Conservation (phyloP, 2,329 filamentous ascomycete species). For the Myriosclerotinia duriaeana region DNA sequence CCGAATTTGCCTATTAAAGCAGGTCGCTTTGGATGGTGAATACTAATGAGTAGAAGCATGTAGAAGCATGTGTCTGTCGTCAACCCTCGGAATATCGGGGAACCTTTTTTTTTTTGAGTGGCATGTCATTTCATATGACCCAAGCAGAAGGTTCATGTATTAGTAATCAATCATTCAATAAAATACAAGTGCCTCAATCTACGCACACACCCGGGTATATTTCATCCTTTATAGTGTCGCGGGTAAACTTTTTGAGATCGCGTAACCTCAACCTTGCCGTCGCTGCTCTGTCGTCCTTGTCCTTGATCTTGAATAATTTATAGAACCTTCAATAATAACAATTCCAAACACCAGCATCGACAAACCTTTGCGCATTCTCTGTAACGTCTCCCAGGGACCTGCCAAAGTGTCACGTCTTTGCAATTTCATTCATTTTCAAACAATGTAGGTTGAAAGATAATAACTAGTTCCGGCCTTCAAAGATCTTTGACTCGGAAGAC, state of each 20-base stretch:
- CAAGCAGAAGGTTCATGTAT: neutral
- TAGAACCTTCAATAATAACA: slow-evolving; percentile 9
- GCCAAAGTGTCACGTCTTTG: slow-evolving; percentile 40
- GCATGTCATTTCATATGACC: slow-evolving; percentile 6
- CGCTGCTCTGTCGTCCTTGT: slow-evolving; percentile 11
- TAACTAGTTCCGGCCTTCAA: slow-evolving; percentile 18
- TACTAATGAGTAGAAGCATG: too few relatives aligned
- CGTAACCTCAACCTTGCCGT: slow-evolving; percentile 26
- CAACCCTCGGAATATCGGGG: slow-evolving; percentile 12
- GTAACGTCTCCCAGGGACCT: slow-evolving; percentile 37
- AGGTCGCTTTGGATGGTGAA: neutral
- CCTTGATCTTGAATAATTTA: slow-evolving; percentile 21
- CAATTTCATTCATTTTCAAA: slow-evolving; percentile 36
- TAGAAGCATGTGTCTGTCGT: neutral
- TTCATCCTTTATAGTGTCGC: slow-evolving; percentile 27
- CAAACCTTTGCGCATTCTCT: slow-evolving; percentile 40
- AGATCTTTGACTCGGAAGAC: slow-evolving; percentile 5
- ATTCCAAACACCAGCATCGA: slow-evolving; percentile 33
- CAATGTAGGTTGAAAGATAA: slow-evolving; percentile 32
- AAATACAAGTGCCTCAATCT: slow-evolving; percentile 13
- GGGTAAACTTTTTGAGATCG: slow-evolving; percentile 7
- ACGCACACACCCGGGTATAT: slow-evolving; percentile 15
- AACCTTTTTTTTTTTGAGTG: neutral
- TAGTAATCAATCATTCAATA: slow-evolving; percentile 1
- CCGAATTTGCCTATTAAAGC: neutral